Conservation (phyloP, 148 eudicot genomes). For the Arbutus unedo region DNA sequence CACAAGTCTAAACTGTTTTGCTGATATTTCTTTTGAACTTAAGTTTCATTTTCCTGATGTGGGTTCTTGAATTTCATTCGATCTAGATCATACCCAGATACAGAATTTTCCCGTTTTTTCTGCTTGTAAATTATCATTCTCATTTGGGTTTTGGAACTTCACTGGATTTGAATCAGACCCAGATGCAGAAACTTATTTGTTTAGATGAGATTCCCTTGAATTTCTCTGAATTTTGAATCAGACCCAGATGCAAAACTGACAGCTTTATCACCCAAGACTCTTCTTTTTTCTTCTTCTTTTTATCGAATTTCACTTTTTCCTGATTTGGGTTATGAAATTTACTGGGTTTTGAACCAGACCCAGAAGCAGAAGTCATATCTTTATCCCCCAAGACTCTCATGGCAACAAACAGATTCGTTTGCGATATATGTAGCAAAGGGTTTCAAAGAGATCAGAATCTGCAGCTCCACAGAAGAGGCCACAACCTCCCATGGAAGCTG, state of each 20-base stretch:
- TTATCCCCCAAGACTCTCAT: slow-evolving; percentile 72
- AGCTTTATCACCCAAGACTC: not conserved
- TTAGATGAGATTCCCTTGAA: not conserved
- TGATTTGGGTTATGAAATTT: not conserved
- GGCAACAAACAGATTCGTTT: slow-evolving; percentile 81
- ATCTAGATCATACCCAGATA: too few relatives aligned
- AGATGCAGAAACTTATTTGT: not conserved
- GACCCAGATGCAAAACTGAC: not conserved
- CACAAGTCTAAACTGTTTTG: too few relatives aligned
- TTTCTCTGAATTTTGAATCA: not conserved
- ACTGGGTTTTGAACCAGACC: slow-evolving; percentile 42
- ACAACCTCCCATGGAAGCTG: slow-evolving; percentile 93
- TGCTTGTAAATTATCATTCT: too few relatives aligned
- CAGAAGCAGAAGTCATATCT: slow-evolving; percentile 88
- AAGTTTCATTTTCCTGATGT: not conserved
- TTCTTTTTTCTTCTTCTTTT: too few relatives aligned
- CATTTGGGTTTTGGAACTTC: not conserved
- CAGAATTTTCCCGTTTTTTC: too few relatives aligned
- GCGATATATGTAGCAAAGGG: slow-evolving; percentile 91
- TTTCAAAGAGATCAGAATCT: slow-evolving; percentile 92
- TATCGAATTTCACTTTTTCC: not conserved
- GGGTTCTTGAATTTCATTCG: too few relatives aligned
- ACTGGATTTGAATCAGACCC: slow-evolving; percentile 17
- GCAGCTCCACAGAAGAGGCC: slow-evolving; percentile 91
- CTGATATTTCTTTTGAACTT: not conserved